Conservation (phyloP, 1,284 basidiomycete genomes). For the Rugosomyces carneus region DNA sequence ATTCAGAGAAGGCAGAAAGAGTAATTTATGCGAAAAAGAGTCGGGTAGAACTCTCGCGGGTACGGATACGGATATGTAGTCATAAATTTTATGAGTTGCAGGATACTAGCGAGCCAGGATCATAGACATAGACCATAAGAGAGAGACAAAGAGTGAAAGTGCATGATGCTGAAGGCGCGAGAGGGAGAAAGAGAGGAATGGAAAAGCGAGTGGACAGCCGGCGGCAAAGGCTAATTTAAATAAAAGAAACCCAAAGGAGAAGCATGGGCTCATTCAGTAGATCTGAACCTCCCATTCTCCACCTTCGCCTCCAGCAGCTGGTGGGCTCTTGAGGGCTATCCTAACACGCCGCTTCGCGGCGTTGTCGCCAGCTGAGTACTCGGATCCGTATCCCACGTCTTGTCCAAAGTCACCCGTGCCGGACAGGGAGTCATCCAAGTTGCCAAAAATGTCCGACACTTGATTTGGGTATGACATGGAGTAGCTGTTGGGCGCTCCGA, state of each 20-base stretch:
- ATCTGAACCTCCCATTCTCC: conserved; percentile 71
- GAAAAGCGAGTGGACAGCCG: conserved; percentile 6
- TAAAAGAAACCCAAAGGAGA: background rate
- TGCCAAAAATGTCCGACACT: conserved; percentile 26
- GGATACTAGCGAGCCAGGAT: conserved; percentile 13
- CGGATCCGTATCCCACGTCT: conserved; percentile 35
- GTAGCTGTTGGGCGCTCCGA: conserved; percentile 38
- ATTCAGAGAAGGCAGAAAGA: conserved; percentile 3
- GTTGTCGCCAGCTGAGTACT: conserved; percentile 31
- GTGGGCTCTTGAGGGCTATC: conserved; percentile 59
- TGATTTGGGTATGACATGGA: conserved; percentile 29
- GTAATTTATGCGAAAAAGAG: too few species aligned
- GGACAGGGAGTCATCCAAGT: conserved; percentile 24
- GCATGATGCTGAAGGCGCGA: conserved; percentile 11
- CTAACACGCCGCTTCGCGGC: conserved; percentile 45
- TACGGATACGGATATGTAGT: conserved; percentile 11
- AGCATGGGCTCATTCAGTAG: conserved; percentile 37
- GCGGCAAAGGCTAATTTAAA: conserved; percentile 3
- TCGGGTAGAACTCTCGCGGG: background rate
- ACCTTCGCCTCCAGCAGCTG: conserved; percentile 51
- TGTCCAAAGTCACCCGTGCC: conserved; percentile 21
- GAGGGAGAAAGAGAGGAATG: conserved; percentile 4
- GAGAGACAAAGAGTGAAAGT: too few species aligned
- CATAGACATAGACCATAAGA: conserved; percentile 10
- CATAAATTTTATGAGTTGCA: conserved; percentile 17